These are phyloP conservation scores for Candida dendrica DNA, from an alignment of 805 yeast species.

Conservation along the genomic window DNA sequence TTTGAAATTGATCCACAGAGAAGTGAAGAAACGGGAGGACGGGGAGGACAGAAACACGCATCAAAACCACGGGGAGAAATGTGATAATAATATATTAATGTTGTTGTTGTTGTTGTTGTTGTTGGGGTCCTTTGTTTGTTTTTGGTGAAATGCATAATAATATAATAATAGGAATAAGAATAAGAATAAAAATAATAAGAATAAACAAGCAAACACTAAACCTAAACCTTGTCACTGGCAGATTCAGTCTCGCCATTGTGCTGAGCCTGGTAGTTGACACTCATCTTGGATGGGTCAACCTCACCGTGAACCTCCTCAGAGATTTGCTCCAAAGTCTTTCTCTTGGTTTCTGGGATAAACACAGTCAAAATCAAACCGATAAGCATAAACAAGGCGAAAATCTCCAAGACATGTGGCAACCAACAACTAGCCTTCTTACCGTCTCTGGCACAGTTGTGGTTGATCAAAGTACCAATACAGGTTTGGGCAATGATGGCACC, in stretches of 20 bases:
- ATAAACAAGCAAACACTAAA: too few species aligned
- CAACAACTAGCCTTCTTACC: conserved; percentile 53
- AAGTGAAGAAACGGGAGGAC: too few species aligned
- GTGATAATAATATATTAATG: too few species aligned
- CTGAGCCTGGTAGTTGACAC: not conserved
- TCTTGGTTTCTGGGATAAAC: conserved; percentile 83
- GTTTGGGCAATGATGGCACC: conserved; percentile 93
- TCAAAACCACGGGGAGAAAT: too few species aligned
- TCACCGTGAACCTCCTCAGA: conserved; percentile 81
- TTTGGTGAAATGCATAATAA: too few species aligned
- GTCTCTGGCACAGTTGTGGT: conserved; percentile 66
- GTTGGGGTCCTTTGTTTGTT: too few species aligned
- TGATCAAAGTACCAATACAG: conserved; percentile 73
- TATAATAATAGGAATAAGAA: not conserved
- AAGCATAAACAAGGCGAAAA: conserved; percentile 88
- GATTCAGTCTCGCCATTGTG: not conserved
- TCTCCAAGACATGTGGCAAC: conserved; percentile 90
- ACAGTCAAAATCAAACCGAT: conserved; percentile 60
- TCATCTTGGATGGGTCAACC: conserved; percentile 40
- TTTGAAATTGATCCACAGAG: not conserved
- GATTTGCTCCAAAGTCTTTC: conserved; percentile 83
- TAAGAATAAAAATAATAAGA: too few species aligned
- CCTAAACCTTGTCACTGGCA: not conserved
- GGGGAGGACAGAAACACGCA: too few species aligned
- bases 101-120: too few species aligned